Conservation (phyloP, 208 protist genomes). For the Plasmodiophora brassicae region DNA sequence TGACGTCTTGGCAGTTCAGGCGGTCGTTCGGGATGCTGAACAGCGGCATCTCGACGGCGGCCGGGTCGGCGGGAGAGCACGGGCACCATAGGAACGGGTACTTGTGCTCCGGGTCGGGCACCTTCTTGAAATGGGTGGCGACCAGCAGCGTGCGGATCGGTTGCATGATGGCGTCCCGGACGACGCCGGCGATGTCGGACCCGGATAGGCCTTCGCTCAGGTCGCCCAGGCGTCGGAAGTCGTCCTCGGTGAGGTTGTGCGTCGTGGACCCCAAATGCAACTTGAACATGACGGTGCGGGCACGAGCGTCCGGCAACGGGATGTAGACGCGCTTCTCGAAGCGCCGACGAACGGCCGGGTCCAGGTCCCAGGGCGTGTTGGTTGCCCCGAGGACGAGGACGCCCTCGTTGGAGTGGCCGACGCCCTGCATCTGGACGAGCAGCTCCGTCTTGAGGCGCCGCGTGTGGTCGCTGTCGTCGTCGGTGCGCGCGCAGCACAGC, state of each 20-base stretch:
- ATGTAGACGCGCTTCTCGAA: conserved; percentile 75
- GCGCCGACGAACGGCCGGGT: conserved; percentile 68
- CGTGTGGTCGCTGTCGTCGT: conserved; percentile 76
- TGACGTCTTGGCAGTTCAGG: too few relatives aligned
- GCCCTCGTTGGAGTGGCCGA: conserved; percentile 18
- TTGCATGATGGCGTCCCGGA: conserved; percentile 55
- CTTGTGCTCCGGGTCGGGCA: background rate
- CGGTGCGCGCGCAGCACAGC: conserved; percentile 77
- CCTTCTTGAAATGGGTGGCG: conserved; percentile 52
- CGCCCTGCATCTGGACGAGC: conserved; percentile 87
- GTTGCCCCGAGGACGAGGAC: conserved; percentile 74
- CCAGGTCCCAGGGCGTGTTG: conserved; percentile 74
- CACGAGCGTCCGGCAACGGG: conserved; percentile 58
- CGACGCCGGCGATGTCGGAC: conserved; percentile 19
- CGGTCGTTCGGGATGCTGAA: background rate
- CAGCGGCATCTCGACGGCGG: background rate
- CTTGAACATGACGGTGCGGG: background rate
- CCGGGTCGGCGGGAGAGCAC: background rate
- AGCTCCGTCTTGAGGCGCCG: conserved; percentile 97
- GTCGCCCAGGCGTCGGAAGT: too few relatives aligned
- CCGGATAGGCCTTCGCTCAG: too few relatives aligned
- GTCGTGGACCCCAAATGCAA: background rate
- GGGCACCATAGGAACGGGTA: too few relatives aligned
- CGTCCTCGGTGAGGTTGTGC: too few relatives aligned
- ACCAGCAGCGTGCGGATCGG: conserved; percentile 49